Evolutionary conservation across 306 rosid genomes (phyloP).

Genomic region (Neltuma alba): DNA sequence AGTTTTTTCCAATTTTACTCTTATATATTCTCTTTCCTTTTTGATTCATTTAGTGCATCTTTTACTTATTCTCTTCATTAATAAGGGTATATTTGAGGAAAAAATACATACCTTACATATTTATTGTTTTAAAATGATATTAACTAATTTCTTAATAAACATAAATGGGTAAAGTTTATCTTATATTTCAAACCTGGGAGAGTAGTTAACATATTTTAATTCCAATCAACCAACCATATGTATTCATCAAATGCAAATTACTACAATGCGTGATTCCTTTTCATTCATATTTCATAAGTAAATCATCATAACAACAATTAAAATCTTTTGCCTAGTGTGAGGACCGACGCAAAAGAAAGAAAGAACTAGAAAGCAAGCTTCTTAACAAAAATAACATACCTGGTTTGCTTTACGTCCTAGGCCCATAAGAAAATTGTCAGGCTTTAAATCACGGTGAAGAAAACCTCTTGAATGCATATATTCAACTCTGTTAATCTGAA

Average conservation of each 20-base stretch:
- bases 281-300: constrained; percentile 8
- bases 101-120: no score
- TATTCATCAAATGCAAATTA: not conserved
- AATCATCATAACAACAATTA: not conserved
- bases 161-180: no score
- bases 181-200: no score
- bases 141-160: no score
- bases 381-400: constrained; percentile 52
- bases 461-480: constrained; percentile 99
- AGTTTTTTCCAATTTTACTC: no score
- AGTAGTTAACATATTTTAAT: not conserved
- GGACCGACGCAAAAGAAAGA: not conserved
- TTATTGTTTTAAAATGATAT: no score
- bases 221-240: constrained; percentile 4
- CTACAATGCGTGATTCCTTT: not conserved
- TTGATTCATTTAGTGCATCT: no score
- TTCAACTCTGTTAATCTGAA: constrained; percentile 96
- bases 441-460: constrained; percentile 99
- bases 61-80: no score
- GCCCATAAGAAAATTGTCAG: constrained; percentile 99
- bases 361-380: constrained; percentile 12
- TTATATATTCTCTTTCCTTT: no score
- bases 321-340: not conserved
- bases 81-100: no score
- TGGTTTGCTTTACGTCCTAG: constrained; percentile 98